Evolutionary conservation across 1,139 yeast genomes (phyloP), one percentile per base, ranked within the genome.

Genomic region (Ashbya aceris): DNA sequence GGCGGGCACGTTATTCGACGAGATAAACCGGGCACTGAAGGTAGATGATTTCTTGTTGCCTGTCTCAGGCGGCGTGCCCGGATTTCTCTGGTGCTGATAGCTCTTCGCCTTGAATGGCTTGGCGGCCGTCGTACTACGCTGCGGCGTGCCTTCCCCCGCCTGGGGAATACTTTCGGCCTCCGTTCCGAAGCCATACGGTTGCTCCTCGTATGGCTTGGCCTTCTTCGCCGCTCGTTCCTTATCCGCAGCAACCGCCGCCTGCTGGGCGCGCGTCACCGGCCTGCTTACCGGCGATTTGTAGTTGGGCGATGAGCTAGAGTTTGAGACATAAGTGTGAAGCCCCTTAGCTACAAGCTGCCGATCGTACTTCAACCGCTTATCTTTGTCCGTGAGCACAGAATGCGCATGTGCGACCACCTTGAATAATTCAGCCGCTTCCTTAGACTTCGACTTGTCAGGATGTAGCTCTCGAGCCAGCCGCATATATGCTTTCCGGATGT

Each of bases 121-220:
- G 9, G 37, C 6, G 7, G 13, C 27, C 7, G 27, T 10, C 4
- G 12, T 14, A 29, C 13, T n/a, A 7, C 12, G n/a, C 5, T 27
- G 20, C 11, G 27, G 29, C 20, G 27, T 10, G 12, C 20, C 20
- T 4, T 32, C 35, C 4, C 35, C 23, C 12, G 12, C 12, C 14
- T 10, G n/a, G 11, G 37, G 33, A 36, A n/a, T 33, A n/a, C 28
- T 26, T 6, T 35, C 40, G 26, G 38, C 31, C 7, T 49, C 53
- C 11, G 52, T 43, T 8, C 61, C 62, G 45, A 60, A 60, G 4
- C 64, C 64, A 45, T 60, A 60, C 1, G 63, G 64, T 30, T 59
- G 62, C 39, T 59, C 49, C 33, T 55, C 64, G 42, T 60, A 60
- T 1, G 62, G 60, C 34, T 48, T 47, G 29, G 57, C 49, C 2